Percentiles rank a stretch among this genome's conserved stretches.
Evolutionary conservation across 306 rosid genomes (phyloP).

Genomic region (Sechiopsis laciniata): DNA sequence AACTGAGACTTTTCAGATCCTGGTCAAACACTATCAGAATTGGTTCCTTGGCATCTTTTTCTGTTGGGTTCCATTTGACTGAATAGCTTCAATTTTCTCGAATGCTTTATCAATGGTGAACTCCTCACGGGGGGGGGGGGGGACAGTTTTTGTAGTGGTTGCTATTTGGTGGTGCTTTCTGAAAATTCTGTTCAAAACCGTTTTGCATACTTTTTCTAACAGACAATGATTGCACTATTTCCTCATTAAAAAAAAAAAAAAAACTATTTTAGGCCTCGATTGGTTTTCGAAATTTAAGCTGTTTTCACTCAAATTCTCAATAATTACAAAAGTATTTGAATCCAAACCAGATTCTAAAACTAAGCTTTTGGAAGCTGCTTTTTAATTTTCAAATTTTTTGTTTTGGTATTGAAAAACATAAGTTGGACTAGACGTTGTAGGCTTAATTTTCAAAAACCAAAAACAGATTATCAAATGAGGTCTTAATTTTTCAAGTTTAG

Average conservation of each 20-base stretch:
- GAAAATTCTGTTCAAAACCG: background rate
- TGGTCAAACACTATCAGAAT: background rate
- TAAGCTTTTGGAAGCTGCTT: too few relatives aligned
- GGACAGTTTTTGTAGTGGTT: background rate
- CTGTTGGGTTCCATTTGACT: background rate
- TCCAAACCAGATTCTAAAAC: too few relatives aligned
- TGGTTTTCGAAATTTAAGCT: too few relatives aligned
- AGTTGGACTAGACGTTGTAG: too few relatives aligned
- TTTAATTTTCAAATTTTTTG: too few relatives aligned
- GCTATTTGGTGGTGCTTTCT: background rate
- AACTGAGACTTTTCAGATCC: conserved; percentile 2
- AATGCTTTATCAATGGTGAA: background rate
- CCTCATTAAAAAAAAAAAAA: too few relatives aligned
- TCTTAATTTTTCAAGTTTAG: background rate
- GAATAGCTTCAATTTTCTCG: background rate
- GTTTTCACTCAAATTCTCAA: too few relatives aligned
- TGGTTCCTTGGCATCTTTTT: background rate
- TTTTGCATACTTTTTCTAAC: background rate
- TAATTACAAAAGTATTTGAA: too few relatives aligned
- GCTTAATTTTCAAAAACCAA: background rate
- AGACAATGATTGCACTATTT: too few relatives aligned
- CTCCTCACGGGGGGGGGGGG: background rate
- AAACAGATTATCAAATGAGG: too few relatives aligned
- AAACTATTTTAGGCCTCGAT: too few relatives aligned
- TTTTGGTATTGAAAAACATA: too few relatives aligned